phyloP scores from a whole-genome alignment of 2,329 filamentous ascomycete genomes.

The Furcasterigmium sp. region DNA sequence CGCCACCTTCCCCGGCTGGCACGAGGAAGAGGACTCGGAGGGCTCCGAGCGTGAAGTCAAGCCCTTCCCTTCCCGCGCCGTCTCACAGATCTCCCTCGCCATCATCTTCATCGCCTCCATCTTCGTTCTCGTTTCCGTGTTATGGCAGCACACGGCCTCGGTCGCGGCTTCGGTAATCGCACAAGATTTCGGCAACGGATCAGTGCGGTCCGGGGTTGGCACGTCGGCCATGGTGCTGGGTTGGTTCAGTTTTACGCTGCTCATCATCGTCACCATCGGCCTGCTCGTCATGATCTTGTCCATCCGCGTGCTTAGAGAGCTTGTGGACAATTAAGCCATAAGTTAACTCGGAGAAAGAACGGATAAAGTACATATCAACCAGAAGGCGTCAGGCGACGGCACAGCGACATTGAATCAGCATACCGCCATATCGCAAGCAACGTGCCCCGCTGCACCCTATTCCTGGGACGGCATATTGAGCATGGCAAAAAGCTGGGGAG shows the following conservation, averaged over 20 bases:
- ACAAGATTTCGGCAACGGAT: constrained; percentile 87
- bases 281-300: constrained; percentile 95
- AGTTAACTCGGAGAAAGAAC: background rate
- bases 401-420: no score
- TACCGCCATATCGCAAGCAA: no score
- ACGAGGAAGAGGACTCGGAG: constrained; percentile 77
- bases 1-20: constrained; percentile 96
- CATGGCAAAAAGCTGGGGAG: background rate
- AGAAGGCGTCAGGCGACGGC: no score
- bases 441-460: constrained; percentile 1
- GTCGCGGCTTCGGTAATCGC: constrained; percentile 92
- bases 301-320: constrained; percentile 70
- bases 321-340: constrained; percentile 24
- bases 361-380: background rate
- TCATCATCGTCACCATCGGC: constrained; percentile 94
- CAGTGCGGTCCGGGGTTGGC: constrained; percentile 81
- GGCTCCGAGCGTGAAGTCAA: constrained; percentile 88
- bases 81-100: constrained; percentile 87
- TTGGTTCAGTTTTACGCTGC: constrained; percentile 91
- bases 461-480: constrained; percentile 2
- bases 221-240: constrained; percentile 93
- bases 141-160: constrained; percentile 94
- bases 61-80: constrained; percentile 85
- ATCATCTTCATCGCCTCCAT: constrained; percentile 79
- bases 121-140: constrained; percentile 66